Percentiles rank a stretch among this genome's conserved stretches.
phyloP scores from a whole-genome alignment of 1,139 yeast species.

The Wickerhamomyces sp. region DNA sequence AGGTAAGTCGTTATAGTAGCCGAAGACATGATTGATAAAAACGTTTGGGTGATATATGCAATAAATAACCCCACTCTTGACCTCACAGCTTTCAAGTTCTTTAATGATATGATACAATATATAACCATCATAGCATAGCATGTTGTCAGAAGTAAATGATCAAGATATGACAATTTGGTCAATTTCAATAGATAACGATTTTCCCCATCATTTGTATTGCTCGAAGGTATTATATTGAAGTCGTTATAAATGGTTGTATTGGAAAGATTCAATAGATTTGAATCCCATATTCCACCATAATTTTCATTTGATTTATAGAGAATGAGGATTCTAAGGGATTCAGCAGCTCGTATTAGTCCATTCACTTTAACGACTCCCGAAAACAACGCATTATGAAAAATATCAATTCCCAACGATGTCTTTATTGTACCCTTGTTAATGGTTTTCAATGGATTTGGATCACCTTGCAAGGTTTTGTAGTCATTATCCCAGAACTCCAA shows the following conservation, averaged over 20 bases:
- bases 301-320: slow-evolving; percentile 20
- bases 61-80: slow-evolving; percentile 55
- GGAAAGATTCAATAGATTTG: slow-evolving; percentile 23
- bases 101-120: slow-evolving; percentile 42
- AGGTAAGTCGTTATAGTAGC: slow-evolving; percentile 44
- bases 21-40: slow-evolving; percentile 44
- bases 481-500: slow-evolving; percentile 17
- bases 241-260: not conserved
- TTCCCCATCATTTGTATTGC: slow-evolving; percentile 5
- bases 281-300: slow-evolving; percentile 25
- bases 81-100: slow-evolving; percentile 50
- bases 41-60: slow-evolving; percentile 55
- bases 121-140: slow-evolving; percentile 29
- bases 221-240: slow-evolving; percentile 22
- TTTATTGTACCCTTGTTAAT: slow-evolving; percentile 25
- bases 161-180: slow-evolving; percentile 20
- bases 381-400: slow-evolving; percentile 29
- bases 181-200: slow-evolving; percentile 14
- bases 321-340: slow-evolving; percentile 35
- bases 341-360: slow-evolving; percentile 46
- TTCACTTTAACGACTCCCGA: slow-evolving; percentile 43
- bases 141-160: slow-evolving; percentile 24
- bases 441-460: slow-evolving; percentile 31
- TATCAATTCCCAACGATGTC: slow-evolving; percentile 6
- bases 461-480: slow-evolving; percentile 21